A percentile compares a stretch with the other conserved stretches of the same genome.
Conservation (phyloP, 805 yeast genomes). For the Yamadazyma tumulicola region DNA sequence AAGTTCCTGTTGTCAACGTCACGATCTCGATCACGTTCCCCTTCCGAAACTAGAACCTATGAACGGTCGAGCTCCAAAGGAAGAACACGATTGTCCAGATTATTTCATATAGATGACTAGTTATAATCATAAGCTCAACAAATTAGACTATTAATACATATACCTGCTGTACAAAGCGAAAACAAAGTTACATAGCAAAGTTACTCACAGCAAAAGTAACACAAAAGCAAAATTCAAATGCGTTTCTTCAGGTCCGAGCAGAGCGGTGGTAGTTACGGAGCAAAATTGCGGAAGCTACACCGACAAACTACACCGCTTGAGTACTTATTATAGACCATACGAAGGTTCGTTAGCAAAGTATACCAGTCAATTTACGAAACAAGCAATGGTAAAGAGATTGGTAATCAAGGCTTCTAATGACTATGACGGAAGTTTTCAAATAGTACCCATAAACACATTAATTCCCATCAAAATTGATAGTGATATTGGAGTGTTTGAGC, state of each 20-base stretch:
- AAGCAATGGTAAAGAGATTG: conserved; percentile 26
- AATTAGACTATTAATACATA: too few relatives aligned
- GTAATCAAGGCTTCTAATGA: conserved; percentile 27
- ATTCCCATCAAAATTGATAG: conserved; percentile 34
- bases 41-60: conserved; percentile 4
- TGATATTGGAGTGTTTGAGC: conserved; percentile 33
- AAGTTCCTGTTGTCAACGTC: conserved; percentile 8
- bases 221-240: too few relatives aligned
- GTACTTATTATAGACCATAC: too few relatives aligned
- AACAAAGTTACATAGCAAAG: too few relatives aligned
- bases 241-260: too few relatives aligned
- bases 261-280: too few relatives aligned
- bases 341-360: too few relatives aligned
- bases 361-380: too few relatives aligned
- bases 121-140: neutral
- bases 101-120: conserved; percentile 11
- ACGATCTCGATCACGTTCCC: conserved; percentile 18
- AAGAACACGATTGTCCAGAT: conserved; percentile 13
- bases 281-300: too few relatives aligned
- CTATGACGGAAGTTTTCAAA: conserved; percentile 21
- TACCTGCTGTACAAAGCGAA: too few relatives aligned
- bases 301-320: too few relatives aligned
- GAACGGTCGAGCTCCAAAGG: conserved; percentile 4
- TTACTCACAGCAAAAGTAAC: too few relatives aligned
- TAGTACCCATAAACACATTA: conserved; percentile 45